Percentiles rank a stretch among this genome's conserved stretches.
Conservation (phyloP, 768 basidiomycete genomes). For the Boletus subcaerulescens region DNA sequence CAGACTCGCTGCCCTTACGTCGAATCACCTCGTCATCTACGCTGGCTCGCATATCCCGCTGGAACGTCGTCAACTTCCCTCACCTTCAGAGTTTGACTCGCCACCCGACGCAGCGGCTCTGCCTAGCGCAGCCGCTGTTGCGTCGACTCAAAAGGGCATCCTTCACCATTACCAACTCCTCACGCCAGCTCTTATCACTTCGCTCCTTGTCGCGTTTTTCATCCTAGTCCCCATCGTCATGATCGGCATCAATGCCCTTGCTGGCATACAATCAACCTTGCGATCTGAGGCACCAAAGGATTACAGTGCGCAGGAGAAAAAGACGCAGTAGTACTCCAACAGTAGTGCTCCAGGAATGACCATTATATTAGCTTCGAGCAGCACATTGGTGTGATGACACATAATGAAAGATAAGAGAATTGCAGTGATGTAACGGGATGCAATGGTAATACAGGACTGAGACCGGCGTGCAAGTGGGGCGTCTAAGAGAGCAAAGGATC, state of each 20-base stretch:
- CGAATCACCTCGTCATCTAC: conserved; percentile 65
- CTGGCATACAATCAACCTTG: conserved; percentile 71
- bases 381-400: conserved; percentile 14
- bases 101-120: conserved; percentile 17
- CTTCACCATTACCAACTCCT: conserved; percentile 74
- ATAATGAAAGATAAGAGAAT: conserved; percentile 22
- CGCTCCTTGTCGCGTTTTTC: conserved; percentile 63
- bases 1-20: conserved; percentile 45
- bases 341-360: conserved; percentile 41
- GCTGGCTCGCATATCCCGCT: conserved; percentile 48
- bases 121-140: conserved; percentile 30
- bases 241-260: conserved; percentile 61
- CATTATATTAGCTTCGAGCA: conserved; percentile 16
- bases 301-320: conserved; percentile 68
- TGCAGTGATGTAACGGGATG: conserved; percentile 24
- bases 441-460: conserved; percentile 22
- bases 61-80: conserved; percentile 40
- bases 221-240: conserved; percentile 64
- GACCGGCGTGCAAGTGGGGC: conserved; percentile 5
- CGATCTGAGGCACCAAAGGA: conserved; percentile 62
- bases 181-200: conserved; percentile 68
- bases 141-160: conserved; percentile 51
- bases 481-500: conserved; percentile 13
- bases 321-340: conserved; percentile 58
- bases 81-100: conserved; percentile 30